Conservation (phyloP, 2,329 filamentous ascomycete species). For the Talaromyces sp. region DNA sequence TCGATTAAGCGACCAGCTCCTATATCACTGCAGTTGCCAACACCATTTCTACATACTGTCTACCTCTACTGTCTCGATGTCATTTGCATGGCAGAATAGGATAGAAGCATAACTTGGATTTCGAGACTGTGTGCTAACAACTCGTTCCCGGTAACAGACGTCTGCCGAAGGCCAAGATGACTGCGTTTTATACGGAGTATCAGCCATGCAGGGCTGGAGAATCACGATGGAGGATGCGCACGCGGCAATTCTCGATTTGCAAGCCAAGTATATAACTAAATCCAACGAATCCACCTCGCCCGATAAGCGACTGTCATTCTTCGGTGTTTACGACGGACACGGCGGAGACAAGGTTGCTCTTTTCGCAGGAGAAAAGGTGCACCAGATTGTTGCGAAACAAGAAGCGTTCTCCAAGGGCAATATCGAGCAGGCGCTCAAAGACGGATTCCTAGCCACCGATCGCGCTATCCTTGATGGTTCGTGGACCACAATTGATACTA, state of each 20-base stretch:
- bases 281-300: constrained; percentile 60
- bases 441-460: constrained; percentile 94
- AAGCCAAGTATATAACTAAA: constrained; percentile 55
- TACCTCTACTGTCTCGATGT: neutral
- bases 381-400: constrained; percentile 92
- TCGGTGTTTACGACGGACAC: constrained; percentile 96
- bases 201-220: constrained; percentile 99
- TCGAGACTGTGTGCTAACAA: constrained; percentile 11
- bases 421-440: constrained; percentile 93
- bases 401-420: constrained; percentile 87
- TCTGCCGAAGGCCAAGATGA: constrained; percentile 92
- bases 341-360: constrained; percentile 94
- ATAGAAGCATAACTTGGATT: neutral
- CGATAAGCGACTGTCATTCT: constrained; percentile 80
- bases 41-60: neutral
- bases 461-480: constrained; percentile 92
- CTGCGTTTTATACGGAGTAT: constrained; percentile 86
- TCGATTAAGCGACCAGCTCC: constrained; percentile 8
- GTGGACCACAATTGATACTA: constrained; percentile 23
- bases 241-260: constrained; percentile 81
- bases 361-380: constrained; percentile 87
- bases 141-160: constrained; percentile 53
- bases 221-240: constrained; percentile 99
- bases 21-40: neutral
- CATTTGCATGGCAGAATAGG: neutral